These are phyloP conservation scores for Cutaneotrichosporon spelunceum DNA, from an alignment of 1,284 basidiomycete species.

Conservation along the genomic window DNA sequence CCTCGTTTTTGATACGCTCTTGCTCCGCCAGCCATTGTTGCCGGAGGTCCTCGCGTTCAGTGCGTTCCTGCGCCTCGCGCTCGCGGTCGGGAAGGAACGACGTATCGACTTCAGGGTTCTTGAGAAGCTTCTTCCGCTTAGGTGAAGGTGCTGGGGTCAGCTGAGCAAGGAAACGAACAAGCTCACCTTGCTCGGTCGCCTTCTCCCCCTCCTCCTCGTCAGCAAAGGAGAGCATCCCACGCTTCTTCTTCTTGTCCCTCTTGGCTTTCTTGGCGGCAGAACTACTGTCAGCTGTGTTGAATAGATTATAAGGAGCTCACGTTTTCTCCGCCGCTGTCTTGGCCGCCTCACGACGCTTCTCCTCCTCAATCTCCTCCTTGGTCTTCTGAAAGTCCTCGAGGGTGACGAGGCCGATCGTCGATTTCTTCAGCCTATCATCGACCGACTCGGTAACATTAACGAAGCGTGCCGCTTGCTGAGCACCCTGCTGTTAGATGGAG, in stretches of 20 bases:
- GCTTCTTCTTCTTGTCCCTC: constrained; percentile 88
- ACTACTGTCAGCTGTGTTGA: constrained; percentile 9
- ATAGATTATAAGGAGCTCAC: constrained; percentile 23
- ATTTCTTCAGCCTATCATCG: constrained; percentile 89
- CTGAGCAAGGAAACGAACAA: not conserved
- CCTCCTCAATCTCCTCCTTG: constrained; percentile 85
- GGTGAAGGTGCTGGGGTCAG: constrained; percentile 28
- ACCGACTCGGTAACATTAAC: constrained; percentile 90
- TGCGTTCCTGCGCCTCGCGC: constrained; percentile 85
- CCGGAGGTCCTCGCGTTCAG: constrained; percentile 80
- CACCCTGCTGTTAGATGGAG: constrained; percentile 28
- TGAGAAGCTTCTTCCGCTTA: constrained; percentile 80
- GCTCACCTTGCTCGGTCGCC: constrained; percentile 30
- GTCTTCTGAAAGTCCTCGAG: constrained; percentile 89
- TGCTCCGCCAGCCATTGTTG: constrained; percentile 88
- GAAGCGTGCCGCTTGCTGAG: constrained; percentile 74
- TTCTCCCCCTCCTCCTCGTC: constrained; percentile 58
- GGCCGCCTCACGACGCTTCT: constrained; percentile 84
- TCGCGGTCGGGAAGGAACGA: constrained; percentile 97
- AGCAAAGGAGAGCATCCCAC: constrained; percentile 85
- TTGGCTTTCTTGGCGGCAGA: constrained; percentile 60
- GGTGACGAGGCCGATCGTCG: constrained; percentile 87
- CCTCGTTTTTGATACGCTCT: constrained; percentile 43
- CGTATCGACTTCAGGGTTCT: constrained; percentile 95
- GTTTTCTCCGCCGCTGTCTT: constrained; percentile 40